A percentile compares a stretch with the other conserved stretches of the same genome.
phyloP scores from a whole-genome alignment of 768 basidiomycete genomes.

The Austroboletus eburneus region DNA sequence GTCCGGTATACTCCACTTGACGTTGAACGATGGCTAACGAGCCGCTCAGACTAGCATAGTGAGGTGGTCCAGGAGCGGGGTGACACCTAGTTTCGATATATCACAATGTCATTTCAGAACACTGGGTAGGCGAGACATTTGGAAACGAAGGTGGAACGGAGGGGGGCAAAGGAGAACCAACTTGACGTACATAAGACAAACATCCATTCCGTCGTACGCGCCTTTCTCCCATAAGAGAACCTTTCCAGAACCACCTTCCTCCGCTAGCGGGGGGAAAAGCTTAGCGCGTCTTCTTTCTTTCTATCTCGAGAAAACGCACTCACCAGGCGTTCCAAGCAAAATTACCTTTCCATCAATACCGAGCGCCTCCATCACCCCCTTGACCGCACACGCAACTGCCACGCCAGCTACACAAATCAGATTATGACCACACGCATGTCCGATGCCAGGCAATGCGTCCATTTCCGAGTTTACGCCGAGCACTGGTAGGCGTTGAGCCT shows the following conservation, averaged over 20 bases:
- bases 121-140: too few relatives aligned
- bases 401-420: too few relatives aligned
- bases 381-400: too few relatives aligned
- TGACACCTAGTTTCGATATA: conserved; percentile 55
- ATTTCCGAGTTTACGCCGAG: too few relatives aligned
- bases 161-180: too few relatives aligned
- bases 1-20: conserved; percentile 65
- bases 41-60: conserved; percentile 58
- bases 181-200: conserved; percentile 74
- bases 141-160: too few relatives aligned
- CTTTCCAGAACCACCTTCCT: conserved; percentile 77
- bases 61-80: conserved; percentile 72
- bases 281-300: too few relatives aligned
- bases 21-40: conserved; percentile 61
- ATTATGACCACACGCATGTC: too few relatives aligned
- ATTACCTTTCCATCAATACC: conserved; percentile 63
- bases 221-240: conserved; percentile 62
- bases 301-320: conserved; percentile 39
- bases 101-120: too few relatives aligned
- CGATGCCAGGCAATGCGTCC: too few relatives aligned
- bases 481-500: too few relatives aligned
- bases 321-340: conserved; percentile 78
- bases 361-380: conserved; percentile 54
- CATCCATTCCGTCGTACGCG: conserved; percentile 72
- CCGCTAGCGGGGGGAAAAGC: conserved; percentile 37